Base-by-base conservation (phyloP, 2,329 filamentous ascomycete species). In the Diaporthe sp. region DNA sequence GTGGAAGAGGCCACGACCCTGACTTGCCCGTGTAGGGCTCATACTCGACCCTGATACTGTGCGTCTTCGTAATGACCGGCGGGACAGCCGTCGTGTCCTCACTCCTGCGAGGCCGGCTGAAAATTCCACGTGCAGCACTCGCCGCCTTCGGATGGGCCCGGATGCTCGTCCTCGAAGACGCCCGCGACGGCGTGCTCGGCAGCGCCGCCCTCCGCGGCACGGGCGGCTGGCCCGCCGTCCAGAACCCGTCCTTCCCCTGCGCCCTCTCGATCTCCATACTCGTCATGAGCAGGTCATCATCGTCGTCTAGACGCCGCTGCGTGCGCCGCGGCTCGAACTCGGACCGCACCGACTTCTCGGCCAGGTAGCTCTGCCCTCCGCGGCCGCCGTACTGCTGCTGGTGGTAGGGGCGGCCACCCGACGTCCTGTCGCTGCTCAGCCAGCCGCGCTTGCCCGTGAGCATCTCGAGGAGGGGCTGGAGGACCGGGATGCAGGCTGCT, bases 401-500 rank as follows among this genome's bases (percentile, higher is more conserved):
- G 65, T 76, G 57, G 72, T 73, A 73, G 5, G 62, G 44, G 8
- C 58, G 55, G 28, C 28, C 28, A 19, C 71, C 51, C 19, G 51
- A 34, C 76, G 77, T 15, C 76, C 76, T 39, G 15, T 53, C 49
- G 65, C 65, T 70, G 65, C 65, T 70, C 65, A 70, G n/a, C 65
- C 65, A 70, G 46, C 65, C 65, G 37, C 71, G 71, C 31, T n/a
- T 72, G 19, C 79, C 78, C 6, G 80, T 67, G n/a, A 80, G 65
- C 34, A 79, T 74, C 34, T 82, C 80, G 49, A 82, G 76, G 31
- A 84, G 79, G 1, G 83, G 83, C 31, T 83, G 81, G 1, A 84
- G 80, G 15, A 83, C 78, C 1, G 83, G 83, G 19, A 84, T 83
- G 31, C 80, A 84, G n/a, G 80, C 80, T 9, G 83, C 83, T 68